These are phyloP conservation scores for Typha latifolia DNA, from an alignment of 176 grass and related monocot species.

Conservation along the genomic window DNA sequence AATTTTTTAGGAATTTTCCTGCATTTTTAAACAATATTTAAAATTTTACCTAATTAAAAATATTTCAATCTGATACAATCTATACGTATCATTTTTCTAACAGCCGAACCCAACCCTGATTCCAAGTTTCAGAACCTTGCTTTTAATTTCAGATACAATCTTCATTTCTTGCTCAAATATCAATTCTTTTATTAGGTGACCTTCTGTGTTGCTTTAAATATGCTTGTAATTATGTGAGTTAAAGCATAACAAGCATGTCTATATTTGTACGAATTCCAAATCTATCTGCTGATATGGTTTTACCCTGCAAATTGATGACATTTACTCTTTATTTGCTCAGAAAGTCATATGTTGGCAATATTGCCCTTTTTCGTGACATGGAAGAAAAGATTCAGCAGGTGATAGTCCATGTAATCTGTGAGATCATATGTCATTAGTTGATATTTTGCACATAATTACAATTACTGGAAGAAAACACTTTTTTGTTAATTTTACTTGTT, in stretches of 20 bases:
- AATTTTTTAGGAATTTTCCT: too few relatives aligned
- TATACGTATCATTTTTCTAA: too few relatives aligned
- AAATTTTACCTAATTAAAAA: too few relatives aligned
- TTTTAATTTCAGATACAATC: too few relatives aligned
- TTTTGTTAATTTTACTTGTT: too few relatives aligned
- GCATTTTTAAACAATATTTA: too few relatives aligned
- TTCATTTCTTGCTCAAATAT: background rate
- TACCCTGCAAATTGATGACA: slow-evolving; percentile 16
- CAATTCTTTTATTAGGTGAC: background rate
- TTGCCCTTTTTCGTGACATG: slow-evolving; percentile 64
- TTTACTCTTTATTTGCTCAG: slow-evolving; percentile 38
- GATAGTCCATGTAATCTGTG: slow-evolving; percentile 17
- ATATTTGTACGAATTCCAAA: slow-evolving; percentile 10
- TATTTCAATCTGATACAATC: too few relatives aligned
- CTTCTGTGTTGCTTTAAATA: background rate
- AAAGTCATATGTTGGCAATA: slow-evolving; percentile 84
- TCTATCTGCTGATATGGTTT: background rate
- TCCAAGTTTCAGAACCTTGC: too few relatives aligned
- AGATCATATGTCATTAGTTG: background rate
- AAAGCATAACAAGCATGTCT: background rate
- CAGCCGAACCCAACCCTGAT: too few relatives aligned
- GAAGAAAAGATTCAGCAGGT: slow-evolving; percentile 86
- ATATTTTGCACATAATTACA: background rate
- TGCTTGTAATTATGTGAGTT: background rate
- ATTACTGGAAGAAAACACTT: too few relatives aligned